phyloP scores from a whole-genome alignment of 1,284 basidiomycete species.

The Ganoderma meredithae region DNA sequence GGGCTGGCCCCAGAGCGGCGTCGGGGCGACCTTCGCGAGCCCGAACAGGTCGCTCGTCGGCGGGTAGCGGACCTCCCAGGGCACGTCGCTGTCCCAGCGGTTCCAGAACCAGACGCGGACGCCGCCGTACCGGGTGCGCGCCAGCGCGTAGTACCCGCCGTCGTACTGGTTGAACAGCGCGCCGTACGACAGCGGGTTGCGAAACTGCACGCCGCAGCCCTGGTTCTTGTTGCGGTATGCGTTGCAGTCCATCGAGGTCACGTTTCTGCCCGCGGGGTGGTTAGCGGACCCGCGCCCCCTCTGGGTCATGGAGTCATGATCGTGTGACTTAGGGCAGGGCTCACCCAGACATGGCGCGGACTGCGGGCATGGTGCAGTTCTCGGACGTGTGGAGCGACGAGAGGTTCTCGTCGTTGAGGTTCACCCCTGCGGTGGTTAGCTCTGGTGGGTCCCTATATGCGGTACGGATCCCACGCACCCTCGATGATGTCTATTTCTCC shows the following conservation, averaged over 20 bases:
- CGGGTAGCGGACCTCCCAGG: constrained; percentile 45
- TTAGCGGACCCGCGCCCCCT: background rate
- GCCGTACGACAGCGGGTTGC: constrained; percentile 55
- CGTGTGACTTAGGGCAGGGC: constrained; percentile 7
- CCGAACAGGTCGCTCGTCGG: constrained; percentile 16
- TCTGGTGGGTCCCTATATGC: background rate
- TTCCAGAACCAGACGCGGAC: constrained; percentile 65
- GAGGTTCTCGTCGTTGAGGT: constrained; percentile 51
- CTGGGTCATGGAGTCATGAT: no score
- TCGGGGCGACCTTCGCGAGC: constrained; percentile 40
- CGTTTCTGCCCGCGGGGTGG: constrained; percentile 36
- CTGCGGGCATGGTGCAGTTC: constrained; percentile 51
- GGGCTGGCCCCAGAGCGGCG: constrained; percentile 52
- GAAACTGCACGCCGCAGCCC: constrained; percentile 66
- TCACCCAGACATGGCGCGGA: constrained; percentile 52
- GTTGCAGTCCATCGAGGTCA: constrained; percentile 56
- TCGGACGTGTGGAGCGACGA: constrained; percentile 62
- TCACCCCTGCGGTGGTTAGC: constrained; percentile 46
- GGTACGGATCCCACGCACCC: constrained; percentile 39
- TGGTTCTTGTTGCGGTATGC: constrained; percentile 58
- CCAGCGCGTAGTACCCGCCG: constrained; percentile 61
- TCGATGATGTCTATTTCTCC: constrained; percentile 63
- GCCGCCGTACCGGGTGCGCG: constrained; percentile 47
- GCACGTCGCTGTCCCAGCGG: constrained; percentile 48
- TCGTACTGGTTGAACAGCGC: constrained; percentile 54